These are phyloP conservation scores for Dipteronia sinensis DNA, from an alignment of 345 rosid species.

Conservation along the genomic window DNA sequence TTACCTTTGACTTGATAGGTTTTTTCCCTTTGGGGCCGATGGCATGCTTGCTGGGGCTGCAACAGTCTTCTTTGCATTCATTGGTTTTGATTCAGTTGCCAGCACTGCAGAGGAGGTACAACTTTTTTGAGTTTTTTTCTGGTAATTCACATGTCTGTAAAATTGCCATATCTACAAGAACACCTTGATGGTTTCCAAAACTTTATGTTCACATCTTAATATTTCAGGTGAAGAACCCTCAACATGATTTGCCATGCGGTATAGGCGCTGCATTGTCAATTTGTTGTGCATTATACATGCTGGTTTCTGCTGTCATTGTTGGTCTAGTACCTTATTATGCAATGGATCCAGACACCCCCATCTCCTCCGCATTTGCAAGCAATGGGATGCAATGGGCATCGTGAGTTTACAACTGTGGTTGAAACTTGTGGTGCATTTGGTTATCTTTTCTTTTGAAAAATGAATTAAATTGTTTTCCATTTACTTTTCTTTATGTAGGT, in stretches of 20 bases:
- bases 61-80: slow-evolving; percentile 89
- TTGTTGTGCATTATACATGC: slow-evolving; percentile 91
- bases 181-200: slow-evolving; percentile 7
- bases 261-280: slow-evolving; percentile 81
- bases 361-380: slow-evolving; percentile 88
- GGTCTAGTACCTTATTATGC: slow-evolving; percentile 93
- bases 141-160: slow-evolving; percentile 8
- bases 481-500: slow-evolving; percentile 45
- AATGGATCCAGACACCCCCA: slow-evolving; percentile 98
- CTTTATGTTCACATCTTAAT: slow-evolving; percentile 8
- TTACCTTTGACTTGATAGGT: slow-evolving; percentile 41
- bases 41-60: slow-evolving; percentile 99
- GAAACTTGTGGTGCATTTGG: background rate
- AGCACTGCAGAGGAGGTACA: slow-evolving; percentile 98
- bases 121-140: background rate
- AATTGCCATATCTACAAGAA: slow-evolving; percentile 13
- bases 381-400: slow-evolving; percentile 98
- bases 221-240: slow-evolving; percentile 94
- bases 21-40: slow-evolving; percentile 88
- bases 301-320: slow-evolving; percentile 86
- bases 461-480: background rate
- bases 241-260: slow-evolving; percentile 92
- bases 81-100: slow-evolving; percentile 98
- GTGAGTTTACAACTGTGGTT: slow-evolving; percentile 50
- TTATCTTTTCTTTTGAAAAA: background rate